A percentile compares a stretch with the other conserved stretches of the same genome.
These are phyloP conservation scores for Trametes cinnabarina DNA, from an alignment of 768 basidiomycete species.

Conservation along the genomic window DNA sequence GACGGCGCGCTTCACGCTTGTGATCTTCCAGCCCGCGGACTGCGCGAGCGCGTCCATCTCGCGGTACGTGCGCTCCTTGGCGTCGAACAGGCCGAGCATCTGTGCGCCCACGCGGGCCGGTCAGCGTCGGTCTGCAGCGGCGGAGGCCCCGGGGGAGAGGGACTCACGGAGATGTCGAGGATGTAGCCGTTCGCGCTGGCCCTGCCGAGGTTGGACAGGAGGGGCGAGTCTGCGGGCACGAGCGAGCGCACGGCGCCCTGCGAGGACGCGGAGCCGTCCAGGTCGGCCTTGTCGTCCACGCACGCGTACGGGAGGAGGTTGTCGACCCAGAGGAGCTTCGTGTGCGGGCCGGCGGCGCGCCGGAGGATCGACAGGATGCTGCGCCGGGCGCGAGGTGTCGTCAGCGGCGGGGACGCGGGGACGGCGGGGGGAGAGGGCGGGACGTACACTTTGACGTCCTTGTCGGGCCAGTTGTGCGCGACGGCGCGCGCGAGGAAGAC, in stretches of 20 bases:
- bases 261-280: not conserved
- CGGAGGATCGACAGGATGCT: conserved; percentile 11
- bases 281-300: not conserved
- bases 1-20: conserved; percentile 45
- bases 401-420: not conserved
- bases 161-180: conserved; percentile 16
- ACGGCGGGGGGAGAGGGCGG: not conserved
- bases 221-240: conserved; percentile 2
- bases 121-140: not conserved
- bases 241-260: conserved; percentile 5
- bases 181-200: conserved; percentile 40
- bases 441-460: conserved; percentile 4
- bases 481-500: conserved; percentile 13
- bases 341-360: conserved; percentile 9
- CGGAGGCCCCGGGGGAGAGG: not conserved
- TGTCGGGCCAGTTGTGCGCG: conserved; percentile 16
- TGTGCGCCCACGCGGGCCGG: conserved; percentile 21
- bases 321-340: conserved; percentile 8
- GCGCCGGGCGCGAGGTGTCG: not conserved
- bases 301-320: conserved; percentile 9
- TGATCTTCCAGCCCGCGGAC: conserved; percentile 63
- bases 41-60: conserved; percentile 52
- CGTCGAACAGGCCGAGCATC: conserved; percentile 67
- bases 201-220: conserved; percentile 21
- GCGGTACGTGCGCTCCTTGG: conserved; percentile 62